Evolutionary conservation across 2,329 filamentous ascomycete genomes (phyloP), one percentile per base, ranked within the genome.

Genomic region (Aspergillus bombycis): DNA sequence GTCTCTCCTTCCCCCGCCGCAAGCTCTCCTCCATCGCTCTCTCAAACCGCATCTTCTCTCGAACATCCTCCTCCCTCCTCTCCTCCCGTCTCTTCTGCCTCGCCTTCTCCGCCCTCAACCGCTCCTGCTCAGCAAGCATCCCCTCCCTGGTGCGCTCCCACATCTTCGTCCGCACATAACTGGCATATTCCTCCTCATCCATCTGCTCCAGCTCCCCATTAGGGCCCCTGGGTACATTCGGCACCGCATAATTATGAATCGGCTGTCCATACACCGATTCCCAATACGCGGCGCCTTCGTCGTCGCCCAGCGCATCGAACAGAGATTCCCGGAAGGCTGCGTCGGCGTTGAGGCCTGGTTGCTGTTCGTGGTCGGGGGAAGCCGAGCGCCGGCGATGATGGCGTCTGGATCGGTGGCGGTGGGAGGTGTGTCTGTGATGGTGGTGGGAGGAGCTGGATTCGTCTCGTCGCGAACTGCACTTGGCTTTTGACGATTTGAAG

Each of bases 241-340:
- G 82, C 30, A 85, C 83, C 0, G 86, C 75, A 75, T 96, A 97
- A 8, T 88, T 86, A 78, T 97, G 93, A 57, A 98, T 91, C 0
- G 95, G 94, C 76, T 98, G 94, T 1, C 93, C 94, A 78, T 98
- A 99, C n/a, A 99, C 92, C 19, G 88, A 88, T 77, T 97, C 91
- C 95, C 95, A 99, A 81, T 95, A 99, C 9, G 89, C 87, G 2
- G 95, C 95, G 54, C 94, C 95, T 79, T 99, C 95, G 74, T 98
- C 94, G 78, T 99, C 95, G 43, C 93, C 94, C 78, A 99, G 90
- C 36, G 95, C 95, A 77, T 99, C 95, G 80, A 98, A 98, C 6
- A 99, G 88, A 0, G 93, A 97, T 77, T 96, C 92, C 34, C 92
- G 89, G 77, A 99, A 99, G 0, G 94, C 93, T 0, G 85, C 83